A percentile compares a stretch with the other conserved stretches of the same genome.
These are phyloP conservation scores for Diutina neorugosa DNA, from an alignment of 1,139 yeast genomes.

Conservation along the genomic window DNA sequence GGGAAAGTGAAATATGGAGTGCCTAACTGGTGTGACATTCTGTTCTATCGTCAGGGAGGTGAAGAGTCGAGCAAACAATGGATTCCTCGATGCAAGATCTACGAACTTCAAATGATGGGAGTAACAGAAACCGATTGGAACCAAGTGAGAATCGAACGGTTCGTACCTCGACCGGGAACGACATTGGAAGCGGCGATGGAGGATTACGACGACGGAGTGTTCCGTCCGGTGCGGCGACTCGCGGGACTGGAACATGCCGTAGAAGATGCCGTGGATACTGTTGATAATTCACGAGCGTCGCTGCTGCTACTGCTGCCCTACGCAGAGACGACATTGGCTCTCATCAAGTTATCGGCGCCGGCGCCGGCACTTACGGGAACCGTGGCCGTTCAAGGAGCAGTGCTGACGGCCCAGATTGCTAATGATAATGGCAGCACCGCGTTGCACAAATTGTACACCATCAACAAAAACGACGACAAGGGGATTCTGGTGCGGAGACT, in stretches of 20 bases:
- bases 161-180: conserved; percentile 22
- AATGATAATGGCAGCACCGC: conserved; percentile 22
- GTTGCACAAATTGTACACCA: conserved; percentile 26
- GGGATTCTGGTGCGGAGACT: background rate
- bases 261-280: background rate
- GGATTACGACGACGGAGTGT: conserved; percentile 44
- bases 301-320: background rate
- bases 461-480: conserved; percentile 25
- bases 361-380: background rate
- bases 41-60: conserved; percentile 44
- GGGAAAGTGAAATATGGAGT: conserved; percentile 61
- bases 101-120: conserved; percentile 97
- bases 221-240: conserved; percentile 17
- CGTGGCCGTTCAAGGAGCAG: background rate
- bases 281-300: background rate
- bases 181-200: conserved; percentile 39
- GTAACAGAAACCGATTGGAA: conserved; percentile 81
- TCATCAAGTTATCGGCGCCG: background rate
- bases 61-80: conserved; percentile 40
- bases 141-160: conserved; percentile 48
- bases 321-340: background rate
- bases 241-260: background rate
- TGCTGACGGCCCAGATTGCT: background rate
- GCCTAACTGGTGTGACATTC: conserved; percentile 91
- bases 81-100: conserved; percentile 88